Evolutionary conservation across 257 asterid species (phyloP).

Genomic region (Plantago major): DNA sequence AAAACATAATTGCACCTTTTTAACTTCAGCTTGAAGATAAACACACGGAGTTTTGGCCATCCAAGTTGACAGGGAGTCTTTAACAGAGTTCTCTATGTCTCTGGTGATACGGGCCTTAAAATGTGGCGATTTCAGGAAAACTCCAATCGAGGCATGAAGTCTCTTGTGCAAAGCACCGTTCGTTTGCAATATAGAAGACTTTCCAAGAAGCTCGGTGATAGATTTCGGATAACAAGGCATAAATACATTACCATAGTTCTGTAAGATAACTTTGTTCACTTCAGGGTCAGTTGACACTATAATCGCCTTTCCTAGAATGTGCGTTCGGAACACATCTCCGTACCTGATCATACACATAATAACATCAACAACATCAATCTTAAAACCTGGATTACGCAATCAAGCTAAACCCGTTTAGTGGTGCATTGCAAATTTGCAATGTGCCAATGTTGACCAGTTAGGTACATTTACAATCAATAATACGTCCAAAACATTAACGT

Average conservation of each 20-base stretch:
- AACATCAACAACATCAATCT: background rate
- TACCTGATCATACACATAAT: conserved; percentile 36
- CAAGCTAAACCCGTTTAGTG: too few species aligned
- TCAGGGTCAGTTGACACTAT: conserved; percentile 85
- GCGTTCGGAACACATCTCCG: conserved; percentile 84
- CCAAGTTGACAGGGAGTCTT: conserved; percentile 55
- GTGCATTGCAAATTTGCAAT: too few species aligned
- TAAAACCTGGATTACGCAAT: too few species aligned
- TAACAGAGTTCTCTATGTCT: conserved; percentile 49
- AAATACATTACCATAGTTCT: conserved; percentile 61
- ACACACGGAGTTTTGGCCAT: conserved; percentile 23
- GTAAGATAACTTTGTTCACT: conserved; percentile 64
- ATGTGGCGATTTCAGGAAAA: conserved; percentile 62
- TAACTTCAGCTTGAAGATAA: conserved; percentile 68
- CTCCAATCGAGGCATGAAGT: conserved; percentile 65
- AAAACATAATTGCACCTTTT: conserved; percentile 37
- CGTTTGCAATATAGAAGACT: conserved; percentile 69
- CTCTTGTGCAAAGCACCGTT: conserved; percentile 72
- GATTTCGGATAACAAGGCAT: conserved; percentile 85
- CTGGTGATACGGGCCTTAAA: conserved; percentile 62
- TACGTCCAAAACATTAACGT: too few species aligned
- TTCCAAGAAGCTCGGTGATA: conserved; percentile 74
- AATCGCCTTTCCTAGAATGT: conserved; percentile 72
- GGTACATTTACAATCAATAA: too few species aligned
- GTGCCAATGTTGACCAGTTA: too few species aligned